phyloP scores from a whole-genome alignment of 208 protist genomes.

The Acanthamoeba sp. region DNA sequence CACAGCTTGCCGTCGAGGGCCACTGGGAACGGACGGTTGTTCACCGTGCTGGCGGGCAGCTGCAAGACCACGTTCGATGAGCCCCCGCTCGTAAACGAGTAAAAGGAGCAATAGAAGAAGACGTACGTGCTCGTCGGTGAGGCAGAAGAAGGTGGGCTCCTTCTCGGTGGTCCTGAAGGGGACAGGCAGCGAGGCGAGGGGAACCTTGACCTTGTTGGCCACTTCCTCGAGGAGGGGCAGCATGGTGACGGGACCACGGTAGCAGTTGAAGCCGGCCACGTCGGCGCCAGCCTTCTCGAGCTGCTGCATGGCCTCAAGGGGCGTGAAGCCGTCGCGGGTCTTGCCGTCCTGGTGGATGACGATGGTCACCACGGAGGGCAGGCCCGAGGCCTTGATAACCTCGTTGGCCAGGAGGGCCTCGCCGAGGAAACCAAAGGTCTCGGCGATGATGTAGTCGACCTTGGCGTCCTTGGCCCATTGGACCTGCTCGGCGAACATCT shows the following conservation, averaged over 20 bases:
- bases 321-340: slow-evolving; percentile 14
- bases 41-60: background rate
- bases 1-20: slow-evolving; percentile 30
- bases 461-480: slow-evolving; percentile 42
- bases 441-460: slow-evolving; percentile 61
- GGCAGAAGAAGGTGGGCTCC: slow-evolving; percentile 70
- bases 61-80: too few relatives aligned
- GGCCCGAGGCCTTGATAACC: slow-evolving; percentile 29
- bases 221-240: slow-evolving; percentile 28
- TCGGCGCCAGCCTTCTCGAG: slow-evolving; percentile 45
- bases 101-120: background rate
- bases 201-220: slow-evolving; percentile 6
- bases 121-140: background rate
- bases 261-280: slow-evolving; percentile 62
- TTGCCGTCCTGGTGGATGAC: slow-evolving; percentile 52
- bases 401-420: slow-evolving; percentile 49
- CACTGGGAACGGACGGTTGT: slow-evolving; percentile 28
- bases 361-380: slow-evolving; percentile 58
- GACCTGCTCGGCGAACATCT: slow-evolving; percentile 63
- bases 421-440: slow-evolving; percentile 63
- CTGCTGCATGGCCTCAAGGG: background rate
- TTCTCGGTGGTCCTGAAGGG: slow-evolving; percentile 66
- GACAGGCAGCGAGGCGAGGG: slow-evolving; percentile 34
- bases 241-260: slow-evolving; percentile 49
- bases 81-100: too few relatives aligned